A percentile compares a stretch with the other conserved stretches of the same genome.
Evolutionary conservation across 139 green algal species (phyloP).

Genomic region (Volvox reticuliferus): DNA sequence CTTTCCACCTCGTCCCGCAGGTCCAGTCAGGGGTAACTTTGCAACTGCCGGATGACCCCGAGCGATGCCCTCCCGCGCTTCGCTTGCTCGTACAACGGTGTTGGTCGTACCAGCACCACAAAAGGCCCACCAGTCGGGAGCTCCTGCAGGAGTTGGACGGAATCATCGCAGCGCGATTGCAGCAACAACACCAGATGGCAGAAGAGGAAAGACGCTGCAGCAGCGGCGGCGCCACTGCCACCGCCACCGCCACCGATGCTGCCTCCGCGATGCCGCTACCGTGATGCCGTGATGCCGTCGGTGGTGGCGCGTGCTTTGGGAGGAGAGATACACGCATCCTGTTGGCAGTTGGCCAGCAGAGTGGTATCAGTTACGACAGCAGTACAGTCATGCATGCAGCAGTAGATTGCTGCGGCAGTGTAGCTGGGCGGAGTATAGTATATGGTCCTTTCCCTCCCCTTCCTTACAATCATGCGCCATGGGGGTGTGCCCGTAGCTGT

Average conservation of each 20-base stretch:
- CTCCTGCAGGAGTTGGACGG: conserved; percentile 34
- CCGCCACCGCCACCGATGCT: no score
- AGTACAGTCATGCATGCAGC: no score
- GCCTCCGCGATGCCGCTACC: no score
- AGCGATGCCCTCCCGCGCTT: conserved; percentile 41
- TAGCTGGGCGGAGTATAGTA: background rate
- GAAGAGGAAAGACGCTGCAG: background rate
- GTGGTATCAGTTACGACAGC: no score
- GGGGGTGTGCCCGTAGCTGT: no score
- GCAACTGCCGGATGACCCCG: conserved; percentile 39
- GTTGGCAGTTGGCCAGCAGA: no score
- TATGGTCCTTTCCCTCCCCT: background rate
- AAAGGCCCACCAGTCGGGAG: conserved; percentile 17
- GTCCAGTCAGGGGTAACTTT: conserved; percentile 17
- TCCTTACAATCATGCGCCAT: no score
- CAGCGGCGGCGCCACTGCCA: background rate
- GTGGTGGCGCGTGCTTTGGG: no score
- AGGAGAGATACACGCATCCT: no score
- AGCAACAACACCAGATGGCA: background rate
- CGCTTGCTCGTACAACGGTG: conserved; percentile 40
- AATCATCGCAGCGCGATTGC: background rate
- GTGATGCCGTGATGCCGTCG: no score
- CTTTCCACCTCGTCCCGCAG: background rate
- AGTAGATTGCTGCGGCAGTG: no score
- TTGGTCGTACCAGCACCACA: conserved; percentile 30